Base-by-base conservation (phyloP, 1,284 basidiomycete species). In the Caloboletus firmus region DNA sequence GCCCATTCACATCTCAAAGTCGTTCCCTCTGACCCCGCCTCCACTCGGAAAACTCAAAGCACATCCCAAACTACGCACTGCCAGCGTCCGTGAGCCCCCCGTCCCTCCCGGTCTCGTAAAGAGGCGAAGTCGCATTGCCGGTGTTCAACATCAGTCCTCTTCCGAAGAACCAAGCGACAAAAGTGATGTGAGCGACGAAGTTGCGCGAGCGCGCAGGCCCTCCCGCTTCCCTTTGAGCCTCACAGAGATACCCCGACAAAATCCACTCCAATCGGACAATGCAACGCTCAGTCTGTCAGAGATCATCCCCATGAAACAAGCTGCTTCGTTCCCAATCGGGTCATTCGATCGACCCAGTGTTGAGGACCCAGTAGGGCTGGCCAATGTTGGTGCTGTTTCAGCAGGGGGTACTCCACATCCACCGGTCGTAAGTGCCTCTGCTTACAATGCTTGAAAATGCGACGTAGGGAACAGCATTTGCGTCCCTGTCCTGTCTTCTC, bases 81-180 rank as follows among this genome's bases (percentile, higher is more conserved):
- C 65, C 28, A 64, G 9, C 51, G 58, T 51, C 0, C 70, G 67
- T 15, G 70, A 72, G 18, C 67, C 67, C 0, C 67, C 67, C 22
- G 65, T 68, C 1, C 67, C 67, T 1, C 67, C 67, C 9, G 65
- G 65, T 1, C 66, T 68, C 30, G 67, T 63, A 22, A 67, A 72
- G 45, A 49, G 67, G 18, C 58, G 56, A 4, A 65, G 63, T 18
- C 64, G 56, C 49, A 52, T 71, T 51, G 22, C 57, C 9, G 57
- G 61, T 20, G 32, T 68, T 3, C 63, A 67, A 12, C 59, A 60
- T 24, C 66, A 70, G 40, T 63, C 62, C 24, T 60, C 61, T 5
- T 67, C 68, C 26, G 66, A 66, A 40, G 66, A 70, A 35, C 68
- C 62, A 2, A 70, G 66, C 49, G 66, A 68, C 46, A 60, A 40